phyloP scores from a whole-genome alignment of 2,329 filamentous ascomycete species.

The Magnaporthiopsis rhizophila region DNA sequence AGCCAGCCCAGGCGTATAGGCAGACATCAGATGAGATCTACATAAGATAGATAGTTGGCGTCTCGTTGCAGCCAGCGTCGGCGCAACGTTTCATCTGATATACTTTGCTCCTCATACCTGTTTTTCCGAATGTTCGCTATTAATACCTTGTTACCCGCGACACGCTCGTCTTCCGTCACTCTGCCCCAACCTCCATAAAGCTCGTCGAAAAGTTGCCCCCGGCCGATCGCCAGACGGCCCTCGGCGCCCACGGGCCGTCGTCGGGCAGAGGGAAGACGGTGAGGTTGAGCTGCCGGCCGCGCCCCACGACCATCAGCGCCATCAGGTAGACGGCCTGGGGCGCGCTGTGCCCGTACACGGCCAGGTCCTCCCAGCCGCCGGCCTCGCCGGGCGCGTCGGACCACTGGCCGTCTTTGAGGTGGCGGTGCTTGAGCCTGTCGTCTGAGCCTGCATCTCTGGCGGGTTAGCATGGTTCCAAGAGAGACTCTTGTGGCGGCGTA shows the following conservation, averaged over 20 bases:
- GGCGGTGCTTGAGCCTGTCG: constrained; percentile 1
- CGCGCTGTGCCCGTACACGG: neutral
- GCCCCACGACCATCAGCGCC: neutral
- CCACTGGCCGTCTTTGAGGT: neutral
- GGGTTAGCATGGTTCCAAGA: too few species aligned
- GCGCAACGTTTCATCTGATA: too few species aligned
- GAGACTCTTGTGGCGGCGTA: too few species aligned
- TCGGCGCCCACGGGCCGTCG: neutral
- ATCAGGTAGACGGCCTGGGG: neutral
- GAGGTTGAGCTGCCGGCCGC: neutral
- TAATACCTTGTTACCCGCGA: too few species aligned
- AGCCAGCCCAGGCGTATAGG: too few species aligned
- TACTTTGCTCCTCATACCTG: too few species aligned
- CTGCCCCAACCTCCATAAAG: neutral
- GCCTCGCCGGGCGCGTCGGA: neutral
- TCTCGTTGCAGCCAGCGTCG: too few species aligned
- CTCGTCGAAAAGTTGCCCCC: neutral
- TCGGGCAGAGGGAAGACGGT: neutral
- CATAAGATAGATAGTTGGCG: too few species aligned
- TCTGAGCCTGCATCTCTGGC: neutral
- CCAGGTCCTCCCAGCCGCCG: neutral
- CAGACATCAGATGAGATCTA: too few species aligned
- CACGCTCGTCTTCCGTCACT: too few species aligned
- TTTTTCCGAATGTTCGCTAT: too few species aligned
- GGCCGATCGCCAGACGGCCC: neutral